These are phyloP conservation scores for Stygiomarasmius scandens DNA, from an alignment of 1,284 basidiomycete genomes.

Conservation along the genomic window DNA sequence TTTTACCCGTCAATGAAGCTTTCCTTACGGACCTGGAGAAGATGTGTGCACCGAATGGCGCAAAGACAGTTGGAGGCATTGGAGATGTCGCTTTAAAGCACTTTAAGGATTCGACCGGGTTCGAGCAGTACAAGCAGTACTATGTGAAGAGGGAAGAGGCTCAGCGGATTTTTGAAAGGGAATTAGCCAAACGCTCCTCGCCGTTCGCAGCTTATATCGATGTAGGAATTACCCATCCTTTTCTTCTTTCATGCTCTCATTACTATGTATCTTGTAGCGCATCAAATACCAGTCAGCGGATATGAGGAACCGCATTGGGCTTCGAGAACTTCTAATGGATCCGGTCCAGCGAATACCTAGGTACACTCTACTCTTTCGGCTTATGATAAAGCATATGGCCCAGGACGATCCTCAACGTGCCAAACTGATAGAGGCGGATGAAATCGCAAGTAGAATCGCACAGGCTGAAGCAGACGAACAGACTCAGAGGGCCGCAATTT, in stretches of 20 bases:
- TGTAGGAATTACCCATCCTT: slow-evolving; percentile 46
- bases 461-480: slow-evolving; percentile 91
- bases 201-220: slow-evolving; percentile 85
- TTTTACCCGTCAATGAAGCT: slow-evolving; percentile 85
- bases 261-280: slow-evolving; percentile 48
- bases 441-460: slow-evolving; percentile 90
- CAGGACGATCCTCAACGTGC: slow-evolving; percentile 77
- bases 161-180: slow-evolving; percentile 84
- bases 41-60: slow-evolving; percentile 65
- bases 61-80: slow-evolving; percentile 61
- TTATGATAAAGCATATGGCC: slow-evolving; percentile 87
- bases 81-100: slow-evolving; percentile 88
- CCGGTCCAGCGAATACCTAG: slow-evolving; percentile 99
- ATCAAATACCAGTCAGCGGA: slow-evolving; percentile 89
- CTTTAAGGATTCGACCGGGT: slow-evolving; percentile 79
- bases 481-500: slow-evolving; percentile 86
- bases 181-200: slow-evolving; percentile 75
- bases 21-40: slow-evolving; percentile 86
- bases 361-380: slow-evolving; percentile 92
- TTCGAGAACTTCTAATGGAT: slow-evolving; percentile 96
- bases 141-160: slow-evolving; percentile 94
- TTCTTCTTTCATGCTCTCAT: slow-evolving; percentile 17
- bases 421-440: slow-evolving; percentile 84
- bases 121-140: slow-evolving; percentile 91
- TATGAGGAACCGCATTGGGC: slow-evolving; percentile 81